Base-by-base conservation (phyloP, 495 filamentous ascomycete genomes). In the Glutinoglossum americanum region DNA sequence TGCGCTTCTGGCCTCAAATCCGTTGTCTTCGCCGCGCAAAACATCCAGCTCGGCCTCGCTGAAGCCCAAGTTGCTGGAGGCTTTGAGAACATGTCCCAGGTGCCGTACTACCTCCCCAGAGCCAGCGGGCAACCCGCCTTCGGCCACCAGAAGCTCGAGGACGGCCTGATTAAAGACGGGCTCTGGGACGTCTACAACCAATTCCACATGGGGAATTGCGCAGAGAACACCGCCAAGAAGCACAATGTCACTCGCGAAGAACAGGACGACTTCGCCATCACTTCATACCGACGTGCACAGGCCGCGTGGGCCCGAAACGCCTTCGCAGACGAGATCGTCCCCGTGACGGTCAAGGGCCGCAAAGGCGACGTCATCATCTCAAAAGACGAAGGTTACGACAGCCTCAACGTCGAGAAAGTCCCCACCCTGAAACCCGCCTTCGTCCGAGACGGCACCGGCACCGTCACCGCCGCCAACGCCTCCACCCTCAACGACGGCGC, bases 201-300 rank as follows among this genome's bases (percentile, higher is more conserved):
- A 65, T 82, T 96, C 64, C 90, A 95, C 66, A 98, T 98, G 92
- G 92, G 92, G 8, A 84, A 89, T 59, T 98, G 92, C 65, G 92
- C 90, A n/a, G 92, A 98, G 73, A 82, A 84, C 58, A 94, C 89
- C 13, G 90, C 87, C 4, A 92, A 90, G 74, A 90, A 93, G 61
- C 76, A 86, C 65, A 70, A 78, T 0, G 78, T 98, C 54, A 80
- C 82, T 0, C 74, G 92, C 15, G 81, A 92, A 64, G 80, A 80
- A 60, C 92, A 98, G 72, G 92, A 98, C 62, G 72, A 82, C 51
- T 98, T 92, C 66, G 87, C 92, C 11, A 87, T 95, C 62, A 76
- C 78, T 63, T 88, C 83, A 17, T 98, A 94, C 63, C 74, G 87
- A 67, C 80, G 89, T 25, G 84, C 90, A 25, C 89, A 95, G 70